Evolutionary conservation across 768 basidiomycete genomes (phyloP), one percentile per base, ranked within the genome.

Genomic region (Tremella fuciformis): DNA sequence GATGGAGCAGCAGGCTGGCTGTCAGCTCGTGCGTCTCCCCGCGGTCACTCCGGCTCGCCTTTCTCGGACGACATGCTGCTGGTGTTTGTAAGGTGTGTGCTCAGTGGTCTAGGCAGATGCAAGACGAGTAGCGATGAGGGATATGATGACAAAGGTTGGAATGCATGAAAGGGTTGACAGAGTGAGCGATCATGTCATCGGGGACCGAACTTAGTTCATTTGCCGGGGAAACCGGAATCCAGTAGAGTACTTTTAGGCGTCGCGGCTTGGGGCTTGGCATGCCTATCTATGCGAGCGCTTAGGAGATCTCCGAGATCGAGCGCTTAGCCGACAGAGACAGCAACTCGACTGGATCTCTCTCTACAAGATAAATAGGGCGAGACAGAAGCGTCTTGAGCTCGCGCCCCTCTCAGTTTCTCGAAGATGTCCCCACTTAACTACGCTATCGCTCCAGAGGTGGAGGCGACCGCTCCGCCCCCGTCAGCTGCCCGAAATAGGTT

Each of bases 1-100:
- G 39, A 73, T 62, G 50, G 52, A 58, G 55, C 64, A 68, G 57
- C 71, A 73, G 2, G 68, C 70, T 71, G 39, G 13, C 3, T 8
- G 29, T 55, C 25, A 58, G 50, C 16, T 1, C 8, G 49, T 6
- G 16, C 21, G 1, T 25, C 6, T 34, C 6, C 11, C 8, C 18
- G 48, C 8, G 48, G 4, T 46, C 15, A 46, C 18, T 9, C 44
- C 11, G 29, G 29, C 3, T 7, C 42, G 16, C 42, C 42, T 46
- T 46, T 46, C 16, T 46, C 42, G 22, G 42, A 46, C n/a, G 42
- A 46, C 42, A 46, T 46, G 8, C 7, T 46, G 29, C 11, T 34
- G 29, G 29, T 6, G 29, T 34, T 4, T 6, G 29, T 4, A 34
- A 34, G 11, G 29, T 4, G 11, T 34, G 4, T 4, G 29, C 29